Evolutionary conservation across 1,139 yeast species (phyloP).

Genomic region (Geotrichum candidum): DNA sequence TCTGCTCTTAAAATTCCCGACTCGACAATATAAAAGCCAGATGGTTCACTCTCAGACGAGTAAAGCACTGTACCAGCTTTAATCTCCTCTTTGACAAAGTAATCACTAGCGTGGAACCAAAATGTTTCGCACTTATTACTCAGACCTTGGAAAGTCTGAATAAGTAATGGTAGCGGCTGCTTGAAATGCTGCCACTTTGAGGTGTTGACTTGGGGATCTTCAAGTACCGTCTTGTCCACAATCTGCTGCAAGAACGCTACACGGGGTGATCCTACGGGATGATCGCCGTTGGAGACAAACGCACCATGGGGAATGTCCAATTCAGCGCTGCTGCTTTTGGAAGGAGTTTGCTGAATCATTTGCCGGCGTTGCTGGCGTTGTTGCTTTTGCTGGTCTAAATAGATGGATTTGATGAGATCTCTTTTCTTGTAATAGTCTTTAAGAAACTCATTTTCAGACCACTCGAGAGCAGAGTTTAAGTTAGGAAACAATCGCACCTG

Average conservation of each 20-base stretch:
- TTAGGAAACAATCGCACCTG: slow-evolving; percentile 62
- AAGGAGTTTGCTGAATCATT: neutral
- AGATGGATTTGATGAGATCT: slow-evolving; percentile 26
- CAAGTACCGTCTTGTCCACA: slow-evolving; percentile 48
- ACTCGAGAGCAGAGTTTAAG: slow-evolving; percentile 82
- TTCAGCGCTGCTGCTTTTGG: neutral
- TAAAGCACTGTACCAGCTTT: slow-evolving; percentile 42
- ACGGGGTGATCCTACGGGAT: slow-evolving; percentile 51
- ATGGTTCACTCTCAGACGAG: slow-evolving; percentile 27
- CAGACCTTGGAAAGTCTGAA: slow-evolving; percentile 66
- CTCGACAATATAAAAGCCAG: slow-evolving; percentile 60
- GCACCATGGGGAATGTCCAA: neutral
- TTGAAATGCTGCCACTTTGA: slow-evolving; percentile 34
- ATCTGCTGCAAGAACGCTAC: slow-evolving; percentile 57
- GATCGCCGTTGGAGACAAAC: neutral
- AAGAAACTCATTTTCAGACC: slow-evolving; percentile 92
- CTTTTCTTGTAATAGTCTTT: slow-evolving; percentile 51
- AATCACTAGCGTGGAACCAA: slow-evolving; percentile 56
- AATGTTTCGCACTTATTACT: slow-evolving; percentile 53
- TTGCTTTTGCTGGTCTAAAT: slow-evolving; percentile 1
- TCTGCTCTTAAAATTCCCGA: slow-evolving; percentile 67
- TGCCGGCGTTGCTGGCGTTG: neutral
- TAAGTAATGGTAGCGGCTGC: slow-evolving; percentile 63
- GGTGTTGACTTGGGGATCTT: slow-evolving; percentile 29
- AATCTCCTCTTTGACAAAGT: slow-evolving; percentile 46